phyloP scores from a whole-genome alignment of 2,329 filamentous ascomycete species.

The Ilyonectria mors-panacis region DNA sequence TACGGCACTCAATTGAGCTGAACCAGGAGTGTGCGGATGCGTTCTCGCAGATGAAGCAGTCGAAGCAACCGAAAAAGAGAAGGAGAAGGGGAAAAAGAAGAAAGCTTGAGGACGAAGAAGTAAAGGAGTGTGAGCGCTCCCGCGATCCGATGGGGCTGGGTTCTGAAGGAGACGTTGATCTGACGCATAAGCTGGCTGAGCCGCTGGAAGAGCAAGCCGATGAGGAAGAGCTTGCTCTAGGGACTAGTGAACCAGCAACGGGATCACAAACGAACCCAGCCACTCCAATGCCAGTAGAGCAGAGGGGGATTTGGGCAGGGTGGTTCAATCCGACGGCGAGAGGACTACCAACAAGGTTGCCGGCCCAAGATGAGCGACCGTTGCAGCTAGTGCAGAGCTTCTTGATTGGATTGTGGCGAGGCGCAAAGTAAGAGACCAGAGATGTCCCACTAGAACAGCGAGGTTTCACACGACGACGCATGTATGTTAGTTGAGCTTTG shows the following conservation, averaged over 20 bases:
- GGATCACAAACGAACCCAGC: slow-evolving; percentile 7
- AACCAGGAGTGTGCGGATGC: slow-evolving; percentile 39
- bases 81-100: too few relatives aligned
- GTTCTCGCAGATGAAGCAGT: slow-evolving; percentile 22
- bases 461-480: slow-evolving; percentile 24
- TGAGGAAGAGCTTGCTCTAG: slow-evolving; percentile 9
- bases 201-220: slow-evolving; percentile 3
- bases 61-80: not conserved
- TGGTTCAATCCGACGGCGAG: too few relatives aligned
- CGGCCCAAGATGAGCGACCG: not conserved
- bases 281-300: slow-evolving; percentile 21
- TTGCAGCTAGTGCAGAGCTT: not conserved
- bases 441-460: slow-evolving; percentile 3
- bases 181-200: not conserved
- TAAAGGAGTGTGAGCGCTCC: slow-evolving; percentile 35
- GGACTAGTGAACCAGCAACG: slow-evolving; percentile 13
- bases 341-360: too few relatives aligned
- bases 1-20: slow-evolving; percentile 41
- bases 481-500: slow-evolving; percentile 7
- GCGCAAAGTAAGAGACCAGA: slow-evolving; percentile 1
- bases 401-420: slow-evolving; percentile 20
- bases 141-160: not conserved
- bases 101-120: slow-evolving; percentile 6
- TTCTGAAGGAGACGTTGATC: not conserved
- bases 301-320: slow-evolving; percentile 28